These are phyloP conservation scores for Heliocybe sulcata DNA, from an alignment of 1,284 basidiomycete species.

Conservation along the genomic window DNA sequence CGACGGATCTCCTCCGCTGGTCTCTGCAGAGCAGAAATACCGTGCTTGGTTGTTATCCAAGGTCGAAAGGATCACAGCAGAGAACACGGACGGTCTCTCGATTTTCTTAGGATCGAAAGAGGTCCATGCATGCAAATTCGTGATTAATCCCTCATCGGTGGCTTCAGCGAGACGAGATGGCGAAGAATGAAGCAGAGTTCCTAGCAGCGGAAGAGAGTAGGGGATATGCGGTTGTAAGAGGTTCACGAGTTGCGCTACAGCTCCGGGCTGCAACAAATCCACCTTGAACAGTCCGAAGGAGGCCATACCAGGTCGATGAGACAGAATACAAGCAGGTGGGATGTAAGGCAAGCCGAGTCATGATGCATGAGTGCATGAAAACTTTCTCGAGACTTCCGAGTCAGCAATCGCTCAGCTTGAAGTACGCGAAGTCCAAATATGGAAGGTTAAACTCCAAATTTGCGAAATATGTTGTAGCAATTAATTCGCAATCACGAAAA, in stretches of 20 bases:
- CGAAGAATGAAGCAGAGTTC: neutral
- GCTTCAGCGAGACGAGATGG: neutral
- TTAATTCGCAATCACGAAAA: no score
- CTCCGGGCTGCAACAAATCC: neutral
- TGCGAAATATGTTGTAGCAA: no score
- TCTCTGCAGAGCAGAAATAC: neutral
- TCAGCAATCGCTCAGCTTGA: no score
- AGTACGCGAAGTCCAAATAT: no score
- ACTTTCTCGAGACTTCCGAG: no score
- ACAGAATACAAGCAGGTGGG: neutral
- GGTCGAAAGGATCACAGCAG: neutral
- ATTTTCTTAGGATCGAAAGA: neutral
- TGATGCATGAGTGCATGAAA: no score
- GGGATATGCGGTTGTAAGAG: neutral
- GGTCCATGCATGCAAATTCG: neutral
- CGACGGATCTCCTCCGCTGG: neutral
- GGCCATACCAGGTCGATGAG: neutral
- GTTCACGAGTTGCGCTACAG: neutral
- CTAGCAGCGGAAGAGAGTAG: neutral
- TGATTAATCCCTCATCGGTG: neutral
- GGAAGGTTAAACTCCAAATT: no score
- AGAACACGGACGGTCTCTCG: neutral
- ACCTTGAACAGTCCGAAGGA: neutral
- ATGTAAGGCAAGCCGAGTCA: no score
- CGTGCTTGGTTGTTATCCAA: conserved; percentile 1